These are phyloP conservation scores for Schwanniomyces sp. DNA, from an alignment of 805 yeast genomes.

Conservation along the genomic window DNA sequence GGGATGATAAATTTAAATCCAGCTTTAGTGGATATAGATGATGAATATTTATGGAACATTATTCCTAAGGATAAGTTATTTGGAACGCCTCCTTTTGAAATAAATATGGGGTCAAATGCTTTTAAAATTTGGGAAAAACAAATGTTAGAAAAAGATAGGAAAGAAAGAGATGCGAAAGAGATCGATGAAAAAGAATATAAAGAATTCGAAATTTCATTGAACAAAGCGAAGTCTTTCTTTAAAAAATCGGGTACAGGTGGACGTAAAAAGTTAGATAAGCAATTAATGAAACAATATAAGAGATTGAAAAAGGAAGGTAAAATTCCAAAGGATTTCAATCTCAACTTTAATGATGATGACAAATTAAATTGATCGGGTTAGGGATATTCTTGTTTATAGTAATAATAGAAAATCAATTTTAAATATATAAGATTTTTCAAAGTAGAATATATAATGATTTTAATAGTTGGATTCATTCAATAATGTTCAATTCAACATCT, in stretches of 20 bases:
- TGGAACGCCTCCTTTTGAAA: slow-evolving; percentile 36
- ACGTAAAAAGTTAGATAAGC: slow-evolving; percentile 34
- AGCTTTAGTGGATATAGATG: slow-evolving; percentile 33
- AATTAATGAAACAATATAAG: slow-evolving; percentile 31
- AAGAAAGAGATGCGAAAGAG: slow-evolving; percentile 15
- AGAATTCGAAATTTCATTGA: slow-evolving; percentile 17
- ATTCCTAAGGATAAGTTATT: slow-evolving; percentile 34
- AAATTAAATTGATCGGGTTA: slow-evolving; percentile 1
- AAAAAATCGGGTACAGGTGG: slow-evolving; percentile 20
- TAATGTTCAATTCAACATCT: slow-evolving; percentile 47
- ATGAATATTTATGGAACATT: slow-evolving; percentile 40
- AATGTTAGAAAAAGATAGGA: slow-evolving; percentile 19
- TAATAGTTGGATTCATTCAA: slow-evolving; percentile 26
- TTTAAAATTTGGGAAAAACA: slow-evolving; percentile 38
- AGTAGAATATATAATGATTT: background rate
- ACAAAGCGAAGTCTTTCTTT: slow-evolving; percentile 24
- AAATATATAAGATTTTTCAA: background rate
- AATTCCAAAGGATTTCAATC: slow-evolving; percentile 14
- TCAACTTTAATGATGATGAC: slow-evolving; percentile 8
- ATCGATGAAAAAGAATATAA: slow-evolving; percentile 20
- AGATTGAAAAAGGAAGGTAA: slow-evolving; percentile 27
- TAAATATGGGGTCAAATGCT: slow-evolving; percentile 17
- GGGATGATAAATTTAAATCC: slow-evolving; percentile 40
- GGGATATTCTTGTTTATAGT: background rate
- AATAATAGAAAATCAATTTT: background rate